These are phyloP conservation scores for Auricularia heimuer DNA, from an alignment of 768 basidiomycete genomes.

Conservation along the genomic window DNA sequence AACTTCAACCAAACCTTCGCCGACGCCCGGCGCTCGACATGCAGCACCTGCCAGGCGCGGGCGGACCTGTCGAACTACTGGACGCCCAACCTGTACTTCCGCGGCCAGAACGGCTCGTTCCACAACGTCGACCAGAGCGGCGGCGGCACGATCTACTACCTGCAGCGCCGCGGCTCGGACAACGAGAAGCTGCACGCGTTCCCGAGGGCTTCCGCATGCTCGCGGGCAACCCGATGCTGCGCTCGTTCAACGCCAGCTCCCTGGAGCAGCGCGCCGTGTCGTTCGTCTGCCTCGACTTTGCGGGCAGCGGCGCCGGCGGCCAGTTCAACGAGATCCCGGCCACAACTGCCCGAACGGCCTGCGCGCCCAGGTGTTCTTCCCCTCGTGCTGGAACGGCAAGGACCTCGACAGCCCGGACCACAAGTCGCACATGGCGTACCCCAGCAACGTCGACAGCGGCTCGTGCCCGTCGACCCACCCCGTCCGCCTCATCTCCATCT, in stretches of 20 bases:
- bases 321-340: constrained; percentile 4
- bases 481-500: constrained; percentile 14
- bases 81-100: constrained; percentile 5
- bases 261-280: constrained; percentile 27
- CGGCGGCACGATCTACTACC: constrained; percentile 7
- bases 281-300: constrained; percentile 35
- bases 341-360: constrained; percentile 19
- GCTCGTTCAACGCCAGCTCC: constrained; percentile 35
- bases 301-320: constrained; percentile 14
- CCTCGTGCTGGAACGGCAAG: constrained; percentile 30
- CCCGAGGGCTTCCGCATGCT: constrained; percentile 24
- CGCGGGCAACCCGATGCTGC: constrained; percentile 35
- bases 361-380: constrained; percentile 25
- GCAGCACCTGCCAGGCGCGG: constrained; percentile 8
- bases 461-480: constrained; percentile 14
- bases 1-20: constrained; percentile 5
- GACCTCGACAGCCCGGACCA: constrained; percentile 25
- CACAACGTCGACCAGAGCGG: constrained; percentile 6
- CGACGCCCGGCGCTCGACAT: constrained; percentile 3
- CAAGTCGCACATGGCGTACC: constrained; percentile 16
- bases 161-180: constrained; percentile 3
- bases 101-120: constrained; percentile 6
- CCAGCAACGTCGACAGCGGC: constrained; percentile 10
- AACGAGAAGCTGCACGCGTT: constrained; percentile 3
- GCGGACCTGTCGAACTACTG: constrained; percentile 2